Percentiles rank a stretch among this genome's conserved stretches.
phyloP scores from a whole-genome alignment of 1,284 basidiomycete species.

The Cystobasidium pallidum region DNA sequence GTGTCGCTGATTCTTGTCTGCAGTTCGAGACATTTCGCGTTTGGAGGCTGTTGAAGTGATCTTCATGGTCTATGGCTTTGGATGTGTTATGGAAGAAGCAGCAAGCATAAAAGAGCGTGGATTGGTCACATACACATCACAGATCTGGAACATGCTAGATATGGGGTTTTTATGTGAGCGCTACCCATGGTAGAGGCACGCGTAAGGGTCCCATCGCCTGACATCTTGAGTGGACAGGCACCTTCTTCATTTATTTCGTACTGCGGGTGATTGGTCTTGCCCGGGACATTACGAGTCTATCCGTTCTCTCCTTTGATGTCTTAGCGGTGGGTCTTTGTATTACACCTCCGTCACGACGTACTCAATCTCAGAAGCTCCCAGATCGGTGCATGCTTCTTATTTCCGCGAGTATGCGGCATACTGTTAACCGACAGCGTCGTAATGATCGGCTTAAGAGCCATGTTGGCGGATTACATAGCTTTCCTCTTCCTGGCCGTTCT shows the following conservation, averaged over 20 bases:
- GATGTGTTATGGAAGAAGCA: conserved; percentile 52
- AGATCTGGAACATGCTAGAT: conserved; percentile 44
- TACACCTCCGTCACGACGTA: too few species aligned
- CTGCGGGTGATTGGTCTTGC: conserved; percentile 46
- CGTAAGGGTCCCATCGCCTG: not conserved
- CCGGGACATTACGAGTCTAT: conserved; percentile 26
- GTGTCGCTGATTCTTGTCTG: not conserved
- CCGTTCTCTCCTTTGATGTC: conserved; percentile 49
- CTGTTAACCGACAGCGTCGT: conserved; percentile 49
- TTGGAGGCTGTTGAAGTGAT: conserved; percentile 47
- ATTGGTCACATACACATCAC: conserved; percentile 15
- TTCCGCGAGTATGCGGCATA: conserved; percentile 51
- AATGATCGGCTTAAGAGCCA: conserved; percentile 41
- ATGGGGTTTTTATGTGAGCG: conserved; percentile 40
- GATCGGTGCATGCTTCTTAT: conserved; percentile 48
- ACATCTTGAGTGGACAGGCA: conserved; percentile 5
- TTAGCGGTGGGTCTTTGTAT: conserved; percentile 40
- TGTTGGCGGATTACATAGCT: conserved; percentile 49
- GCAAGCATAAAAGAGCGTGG: conserved; percentile 39
- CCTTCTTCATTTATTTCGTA: conserved; percentile 47
- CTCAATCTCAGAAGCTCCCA: not conserved
- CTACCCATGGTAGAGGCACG: conserved; percentile 35
- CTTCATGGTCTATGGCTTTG: conserved; percentile 49
- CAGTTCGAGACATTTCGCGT: conserved; percentile 32
- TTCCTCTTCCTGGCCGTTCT: conserved; percentile 47